phyloP scores from a whole-genome alignment of 176 grass and related monocot genomes.

The barley (Hordeum vulgare) region MorexV3_pseudomolecules_assembly NC_058520.1:123560250-123560749 shows the following conservation, averaged over 20 bases:
- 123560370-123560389: constrained; percentile 16
- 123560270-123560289: constrained; percentile 21
- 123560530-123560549: neutral
- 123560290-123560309: constrained; percentile 28
- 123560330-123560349: constrained; percentile 46
- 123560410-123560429: constrained; percentile 16
- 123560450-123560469: neutral
- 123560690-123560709: constrained; percentile 42
- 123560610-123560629: neutral
- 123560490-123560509: neutral
- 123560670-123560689: constrained; percentile 49
- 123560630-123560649: neutral
- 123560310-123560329: constrained; percentile 73
- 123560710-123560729: constrained; percentile 21
- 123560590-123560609: too few species aligned
- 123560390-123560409: constrained; percentile 5
- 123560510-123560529: neutral
- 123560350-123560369: constrained; percentile 48
- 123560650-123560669: constrained; percentile 9
- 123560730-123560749: constrained; percentile 46
- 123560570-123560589: neutral
- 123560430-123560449: constrained; percentile 10
- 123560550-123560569: neutral
- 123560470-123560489: neutral
- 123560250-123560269: neutral